Percentiles rank a stretch among this genome's conserved stretches.
phyloP scores from a whole-genome alignment of 768 basidiomycete genomes.

The Favolaschia claudopus region DNA sequence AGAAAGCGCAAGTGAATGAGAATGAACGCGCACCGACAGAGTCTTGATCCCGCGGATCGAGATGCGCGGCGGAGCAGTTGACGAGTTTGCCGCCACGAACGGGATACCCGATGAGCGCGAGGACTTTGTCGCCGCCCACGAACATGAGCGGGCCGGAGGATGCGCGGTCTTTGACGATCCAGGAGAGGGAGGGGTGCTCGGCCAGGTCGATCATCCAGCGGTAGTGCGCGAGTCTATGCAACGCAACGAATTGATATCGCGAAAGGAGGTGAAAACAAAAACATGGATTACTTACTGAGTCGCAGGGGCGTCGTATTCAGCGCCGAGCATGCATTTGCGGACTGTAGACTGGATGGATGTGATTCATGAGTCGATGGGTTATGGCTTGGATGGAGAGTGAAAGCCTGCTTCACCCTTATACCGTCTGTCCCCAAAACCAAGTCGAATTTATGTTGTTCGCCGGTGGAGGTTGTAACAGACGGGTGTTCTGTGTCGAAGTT shows the following conservation, averaged over 20 bases:
- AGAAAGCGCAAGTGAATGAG: too few relatives aligned
- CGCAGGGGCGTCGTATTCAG: slow-evolving; percentile 14
- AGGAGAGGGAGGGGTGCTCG: slow-evolving; percentile 7
- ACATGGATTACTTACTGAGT: too few relatives aligned
- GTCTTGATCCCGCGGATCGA: neutral
- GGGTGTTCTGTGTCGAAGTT: neutral
- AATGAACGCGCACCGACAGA: neutral
- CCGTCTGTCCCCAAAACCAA: slow-evolving; percentile 12
- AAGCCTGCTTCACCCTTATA: slow-evolving; percentile 3
- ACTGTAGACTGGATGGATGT: neutral
- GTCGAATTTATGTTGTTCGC: slow-evolving; percentile 5
- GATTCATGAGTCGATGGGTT: too few relatives aligned
- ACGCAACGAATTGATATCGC: too few relatives aligned
- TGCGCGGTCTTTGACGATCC: slow-evolving; percentile 6
- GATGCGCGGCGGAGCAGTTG: slow-evolving; percentile 3
- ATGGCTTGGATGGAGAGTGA: neutral
- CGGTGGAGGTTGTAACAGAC: neutral
- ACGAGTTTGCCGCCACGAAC: neutral
- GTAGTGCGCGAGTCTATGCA: slow-evolving; percentile 8
- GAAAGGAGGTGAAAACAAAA: too few relatives aligned
- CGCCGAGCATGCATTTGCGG: slow-evolving; percentile 12
- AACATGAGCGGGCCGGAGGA: neutral
- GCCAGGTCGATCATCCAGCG: slow-evolving; percentile 19
- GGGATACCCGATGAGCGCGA: slow-evolving; percentile 6
- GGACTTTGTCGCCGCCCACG: neutral